phyloP scores from a whole-genome alignment of 371 early-diverging fungal species.

The Nematocida ausubeli region DNA sequence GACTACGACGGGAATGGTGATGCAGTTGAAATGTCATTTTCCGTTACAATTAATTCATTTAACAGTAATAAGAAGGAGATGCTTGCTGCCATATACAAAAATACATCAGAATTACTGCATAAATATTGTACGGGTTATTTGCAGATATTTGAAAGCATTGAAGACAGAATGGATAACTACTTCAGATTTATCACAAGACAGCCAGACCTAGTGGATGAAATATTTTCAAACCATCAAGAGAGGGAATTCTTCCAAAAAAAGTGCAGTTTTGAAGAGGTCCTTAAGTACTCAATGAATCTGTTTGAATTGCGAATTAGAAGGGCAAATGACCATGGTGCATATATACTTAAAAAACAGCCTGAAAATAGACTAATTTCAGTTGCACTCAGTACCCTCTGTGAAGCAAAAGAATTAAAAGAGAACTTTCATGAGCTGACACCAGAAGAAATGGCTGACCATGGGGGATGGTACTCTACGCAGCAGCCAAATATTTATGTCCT shows the following conservation, averaged over 20 bases:
- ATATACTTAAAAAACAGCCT: not conserved
- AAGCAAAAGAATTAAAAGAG: not conserved
- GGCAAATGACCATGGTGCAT: not conserved
- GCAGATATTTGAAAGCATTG: not conserved
- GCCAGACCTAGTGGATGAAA: not conserved
- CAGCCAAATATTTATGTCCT: not conserved
- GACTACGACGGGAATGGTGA: not conserved
- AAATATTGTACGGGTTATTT: slow-evolving; percentile 1
- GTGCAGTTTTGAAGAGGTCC: not conserved
- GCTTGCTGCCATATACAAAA: not conserved
- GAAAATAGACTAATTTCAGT: not conserved
- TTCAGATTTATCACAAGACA: slow-evolving; percentile 2
- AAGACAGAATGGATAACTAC: slow-evolving; percentile 39
- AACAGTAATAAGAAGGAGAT: not conserved
- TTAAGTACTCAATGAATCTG: slow-evolving; percentile 1
- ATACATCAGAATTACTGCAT: not conserved
- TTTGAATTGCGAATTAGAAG: slow-evolving; percentile 2
- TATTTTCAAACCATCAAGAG: not conserved
- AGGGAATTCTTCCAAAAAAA: not conserved
- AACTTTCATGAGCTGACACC: not conserved
- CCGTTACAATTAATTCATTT: not conserved
- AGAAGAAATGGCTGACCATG: not conserved
- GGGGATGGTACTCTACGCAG: not conserved
- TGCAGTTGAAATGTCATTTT: not conserved
- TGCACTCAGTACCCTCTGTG: not conserved